Base-by-base conservation (phyloP, 192 early-diverging fungal species). In the Backusella westeae region DNA sequence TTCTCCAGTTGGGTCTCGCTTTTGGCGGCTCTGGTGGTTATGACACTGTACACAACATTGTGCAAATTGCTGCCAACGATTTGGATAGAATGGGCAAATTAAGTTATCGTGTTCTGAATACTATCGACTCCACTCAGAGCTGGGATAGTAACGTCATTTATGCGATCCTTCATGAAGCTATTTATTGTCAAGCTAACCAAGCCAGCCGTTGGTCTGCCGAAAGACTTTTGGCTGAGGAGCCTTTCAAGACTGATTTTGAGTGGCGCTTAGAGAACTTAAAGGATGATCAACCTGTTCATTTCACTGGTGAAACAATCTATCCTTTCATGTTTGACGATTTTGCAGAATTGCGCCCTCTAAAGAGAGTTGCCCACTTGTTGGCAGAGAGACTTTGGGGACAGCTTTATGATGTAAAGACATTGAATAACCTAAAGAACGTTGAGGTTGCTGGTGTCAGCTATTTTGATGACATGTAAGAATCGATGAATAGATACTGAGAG, bases 301-400 rank as follows among this genome's bases (percentile, higher is more conserved):
- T 93, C 66, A 93, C 91, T 23, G 87, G 91, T 17, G 91, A 93
- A 73, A 87, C 84, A 12, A 87, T 93, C 76, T 90, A 91, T 46
- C 89, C 89, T 52, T 91, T 87, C 84, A 93, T 93, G 91, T 85
- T 93, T 72, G 90, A 93, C 35, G 91, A 93, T 69, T 93, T 90
- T 71, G 82, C 86, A 10, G 87, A 89, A 69, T 81, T 93, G 52
- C 82, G 80, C 7, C 85, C 84, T 32, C 75, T 91, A n/a, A 88
- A 88, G 39, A 82, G 85, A 15, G 89, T 89, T 2, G 90, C 85
- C 0, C 71, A 89, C 10, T 81, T 87, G 10, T 78, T 93, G 74
- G 91, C 90, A 6, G 86, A 89, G 69, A 78, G 76, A 4, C 63
- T 49, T 9, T 91, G 91, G 90, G 85, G 84, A 10, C 78, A 81